Evolutionary conservation across 1,139 yeast genomes (phyloP), one percentile per base, ranked within the genome.

Genomic region (Nakaseomyces kungkrabaensis): DNA sequence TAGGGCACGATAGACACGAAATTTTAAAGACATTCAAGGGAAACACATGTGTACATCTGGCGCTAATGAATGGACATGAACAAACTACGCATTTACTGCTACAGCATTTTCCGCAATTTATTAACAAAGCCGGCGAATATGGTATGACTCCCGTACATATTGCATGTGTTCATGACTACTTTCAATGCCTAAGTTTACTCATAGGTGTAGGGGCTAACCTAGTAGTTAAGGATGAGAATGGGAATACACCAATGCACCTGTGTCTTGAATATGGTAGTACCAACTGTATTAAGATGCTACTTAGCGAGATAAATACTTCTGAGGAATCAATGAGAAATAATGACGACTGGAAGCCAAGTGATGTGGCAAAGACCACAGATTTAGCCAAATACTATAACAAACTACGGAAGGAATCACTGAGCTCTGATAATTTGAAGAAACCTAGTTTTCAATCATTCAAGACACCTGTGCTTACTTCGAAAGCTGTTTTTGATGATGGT

Each of bases 171-270:
- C 67, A 74, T 49, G 89, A 92, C 48, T 81, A 79, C 61, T 77
- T 75, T 52, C 86, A 85, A 46, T 88, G 95, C 48, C 71, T 85
- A 40, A 79, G 78, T 54, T 68, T 89, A 46, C 68, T 90, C 33
- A 69, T 90, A 13, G 90, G 86, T 49, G 81, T 86, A 57, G 96
- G 95, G 3, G 96, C 96, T 3, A 80, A 85, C 58, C 75, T 84
- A 57, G 73, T 77, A 50, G 58, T 74, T 3, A 72, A 73, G 26
- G 95, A 86, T 60, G 71, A 68, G 29, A 71, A 76, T 36, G 94
- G 92, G 2, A 84, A 87, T 61, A 81, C 92, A 10, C 81, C 94
- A 5, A 68, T 90, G 32, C 97, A 90, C 65, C 68, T 85, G 24
- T 88, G 95, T 7, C 80, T 89, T 58, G 87, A 87, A 54, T 81